Conservation (phyloP, 2,329 filamentous ascomycete species). For the Nemania sp. region DNA sequence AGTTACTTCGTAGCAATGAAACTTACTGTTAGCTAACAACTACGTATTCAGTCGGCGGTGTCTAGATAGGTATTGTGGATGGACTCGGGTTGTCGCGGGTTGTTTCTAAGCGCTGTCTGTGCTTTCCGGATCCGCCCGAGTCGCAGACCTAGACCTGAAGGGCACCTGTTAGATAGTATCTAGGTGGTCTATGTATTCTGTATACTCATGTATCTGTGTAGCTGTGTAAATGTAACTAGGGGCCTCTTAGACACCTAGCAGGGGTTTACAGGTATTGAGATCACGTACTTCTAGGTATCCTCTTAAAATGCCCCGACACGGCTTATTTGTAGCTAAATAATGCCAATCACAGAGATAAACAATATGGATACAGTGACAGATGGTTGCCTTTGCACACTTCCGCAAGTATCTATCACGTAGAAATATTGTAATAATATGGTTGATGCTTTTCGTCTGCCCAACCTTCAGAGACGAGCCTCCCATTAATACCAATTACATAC, state of each 20-base stretch:
- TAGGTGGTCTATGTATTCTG: neutral
- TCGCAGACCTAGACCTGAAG: neutral
- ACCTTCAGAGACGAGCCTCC: constrained; percentile 1
- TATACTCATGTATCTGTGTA: too few species aligned
- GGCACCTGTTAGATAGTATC: neutral
- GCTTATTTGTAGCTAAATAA: neutral
- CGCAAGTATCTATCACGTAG: neutral
- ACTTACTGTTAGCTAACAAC: constrained; percentile 9
- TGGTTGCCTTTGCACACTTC: neutral
- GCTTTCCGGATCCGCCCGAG: constrained; percentile 22
- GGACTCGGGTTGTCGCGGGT: constrained; percentile 9
- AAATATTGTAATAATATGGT: neutral
- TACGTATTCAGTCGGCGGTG: neutral
- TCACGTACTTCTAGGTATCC: neutral
- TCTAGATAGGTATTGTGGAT: constrained; percentile 5
- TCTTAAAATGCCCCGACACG: neutral
- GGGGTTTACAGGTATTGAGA: constrained; percentile 17
- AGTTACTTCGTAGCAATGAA: neutral
- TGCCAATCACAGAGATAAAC: neutral
- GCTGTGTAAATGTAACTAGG: neutral
- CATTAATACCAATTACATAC: constrained; percentile 3
- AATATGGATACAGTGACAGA: constrained; percentile 6
- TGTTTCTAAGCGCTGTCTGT: constrained; percentile 6
- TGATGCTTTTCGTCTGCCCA: constrained; percentile 3
- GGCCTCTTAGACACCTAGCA: constrained; percentile 6